Evolutionary conservation across 768 basidiomycete species (phyloP).

Genomic region (Phanerochaete sordida): DNA sequence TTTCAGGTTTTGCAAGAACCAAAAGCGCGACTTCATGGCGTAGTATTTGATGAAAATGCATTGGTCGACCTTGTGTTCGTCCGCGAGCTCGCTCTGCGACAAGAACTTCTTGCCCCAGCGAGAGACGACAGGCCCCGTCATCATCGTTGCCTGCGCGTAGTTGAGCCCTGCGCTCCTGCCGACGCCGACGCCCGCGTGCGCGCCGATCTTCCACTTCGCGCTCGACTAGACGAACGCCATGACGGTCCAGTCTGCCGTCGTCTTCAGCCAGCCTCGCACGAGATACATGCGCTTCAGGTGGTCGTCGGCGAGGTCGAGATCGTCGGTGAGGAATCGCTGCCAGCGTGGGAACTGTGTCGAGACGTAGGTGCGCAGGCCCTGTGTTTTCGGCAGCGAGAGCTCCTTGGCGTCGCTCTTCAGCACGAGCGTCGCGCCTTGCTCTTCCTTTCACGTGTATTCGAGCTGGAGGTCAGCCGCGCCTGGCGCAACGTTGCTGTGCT

Average conservation of each 20-base stretch:
- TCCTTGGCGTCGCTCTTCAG: no score
- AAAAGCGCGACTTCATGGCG: slow-evolving; percentile 11
- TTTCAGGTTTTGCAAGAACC: background rate
- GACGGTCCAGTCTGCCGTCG: background rate
- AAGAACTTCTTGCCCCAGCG: background rate
- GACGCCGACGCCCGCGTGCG: background rate
- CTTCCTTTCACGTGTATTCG: background rate
- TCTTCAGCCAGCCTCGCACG: background rate
- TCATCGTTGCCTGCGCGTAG: no score
- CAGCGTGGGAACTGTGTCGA: background rate
- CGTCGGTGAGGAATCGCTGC: background rate
- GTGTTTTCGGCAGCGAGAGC: background rate
- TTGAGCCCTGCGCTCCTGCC: no score
- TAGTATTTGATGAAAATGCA: slow-evolving; percentile 15
- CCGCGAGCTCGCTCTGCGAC: background rate
- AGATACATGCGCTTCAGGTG: background rate
- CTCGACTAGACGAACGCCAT: background rate
- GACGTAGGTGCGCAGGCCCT: background rate
- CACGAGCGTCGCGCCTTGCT: background rate
- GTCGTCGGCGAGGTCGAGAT: background rate
- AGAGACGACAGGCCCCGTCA: background rate
- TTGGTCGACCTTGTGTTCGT: slow-evolving; percentile 9
- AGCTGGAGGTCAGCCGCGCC: background rate
- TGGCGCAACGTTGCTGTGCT: no score
- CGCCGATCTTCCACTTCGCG: background rate